Evolutionary conservation across 164 flowering plant species (phyloP).

Genomic region (Dillenia turbinata): DNA sequence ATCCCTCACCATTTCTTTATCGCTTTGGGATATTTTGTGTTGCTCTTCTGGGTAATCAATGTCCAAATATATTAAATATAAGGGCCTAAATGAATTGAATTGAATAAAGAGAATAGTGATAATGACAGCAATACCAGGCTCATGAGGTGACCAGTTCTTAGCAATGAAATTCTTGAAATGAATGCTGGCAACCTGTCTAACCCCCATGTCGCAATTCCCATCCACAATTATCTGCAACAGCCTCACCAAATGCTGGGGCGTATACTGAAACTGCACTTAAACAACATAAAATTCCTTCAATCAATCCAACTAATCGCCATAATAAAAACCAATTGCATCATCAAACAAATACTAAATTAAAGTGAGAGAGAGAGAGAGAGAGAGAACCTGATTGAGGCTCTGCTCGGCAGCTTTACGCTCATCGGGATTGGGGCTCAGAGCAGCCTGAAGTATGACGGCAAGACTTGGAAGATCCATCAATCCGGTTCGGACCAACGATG

Average conservation of each 20-base stretch:
- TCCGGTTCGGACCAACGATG: too few species aligned
- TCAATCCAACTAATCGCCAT: not conserved
- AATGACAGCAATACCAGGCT: conserved; percentile 48
- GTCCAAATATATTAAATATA: not conserved
- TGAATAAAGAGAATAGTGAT: not conserved
- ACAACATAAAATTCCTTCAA: not conserved
- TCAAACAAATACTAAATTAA: not conserved
- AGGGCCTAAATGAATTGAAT: not conserved
- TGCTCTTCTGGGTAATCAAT: conserved; percentile 46
- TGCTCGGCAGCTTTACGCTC: conserved; percentile 91
- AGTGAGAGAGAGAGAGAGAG: too few species aligned
- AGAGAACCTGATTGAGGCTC: conserved; percentile 77
- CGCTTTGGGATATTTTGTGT: conserved; percentile 56
- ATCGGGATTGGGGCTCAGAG: conserved; percentile 84
- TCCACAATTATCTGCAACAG: conserved; percentile 88
- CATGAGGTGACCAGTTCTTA: conserved; percentile 86
- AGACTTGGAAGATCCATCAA: conserved; percentile 86
- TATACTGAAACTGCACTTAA: conserved; percentile 64
- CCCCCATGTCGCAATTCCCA: conserved; percentile 66
- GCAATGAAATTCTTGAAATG: conserved; percentile 93
- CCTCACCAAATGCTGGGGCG: conserved; percentile 92
- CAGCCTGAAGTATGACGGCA: conserved; percentile 73
- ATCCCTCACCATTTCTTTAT: conserved; percentile 78
- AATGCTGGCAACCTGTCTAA: conserved; percentile 92
- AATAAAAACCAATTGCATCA: not conserved